Evolutionary conservation across 1,139 yeast genomes (phyloP).

Genomic region (Taiozyma sp.): DNA sequence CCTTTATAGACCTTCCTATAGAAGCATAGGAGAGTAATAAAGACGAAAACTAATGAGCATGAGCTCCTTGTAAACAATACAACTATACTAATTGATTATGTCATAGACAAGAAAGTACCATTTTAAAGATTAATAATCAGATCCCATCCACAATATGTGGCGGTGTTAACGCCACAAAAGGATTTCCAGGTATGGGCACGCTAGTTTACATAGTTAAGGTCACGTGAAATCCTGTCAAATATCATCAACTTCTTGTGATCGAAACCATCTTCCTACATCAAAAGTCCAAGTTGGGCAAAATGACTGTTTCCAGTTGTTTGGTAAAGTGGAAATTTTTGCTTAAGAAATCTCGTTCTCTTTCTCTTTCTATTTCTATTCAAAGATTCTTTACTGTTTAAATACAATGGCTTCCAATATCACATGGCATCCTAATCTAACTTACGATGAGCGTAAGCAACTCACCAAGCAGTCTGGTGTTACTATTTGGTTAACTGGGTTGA

Average conservation of each 20-base stretch:
- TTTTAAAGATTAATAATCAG: neutral
- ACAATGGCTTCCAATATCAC: slow-evolving; percentile 87
- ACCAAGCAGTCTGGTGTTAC: slow-evolving; percentile 87
- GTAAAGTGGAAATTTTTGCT: neutral
- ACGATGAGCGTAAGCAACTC: slow-evolving; percentile 66
- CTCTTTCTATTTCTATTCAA: neutral
- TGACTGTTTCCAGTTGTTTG: neutral
- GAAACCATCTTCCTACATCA: neutral
- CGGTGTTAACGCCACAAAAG: neutral
- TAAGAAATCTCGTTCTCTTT: neutral
- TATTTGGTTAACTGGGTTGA: slow-evolving; percentile 90
- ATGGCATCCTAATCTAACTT: slow-evolving; percentile 90
- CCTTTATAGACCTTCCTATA: too few species aligned
- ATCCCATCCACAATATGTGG: neutral
- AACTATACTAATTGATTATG: too few species aligned
- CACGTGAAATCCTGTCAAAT: slow-evolving; percentile 25
- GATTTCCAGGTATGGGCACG: neutral
- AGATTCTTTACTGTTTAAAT: neutral
- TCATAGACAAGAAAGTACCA: too few species aligned
- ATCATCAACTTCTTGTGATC: neutral
- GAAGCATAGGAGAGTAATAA: neutral
- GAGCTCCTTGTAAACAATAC: neutral
- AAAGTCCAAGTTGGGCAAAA: neutral
- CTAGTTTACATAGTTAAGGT: slow-evolving; percentile 1
- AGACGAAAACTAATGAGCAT: neutral